phyloP scores from a whole-genome alignment of 352 stramenopile genomes.

The Globisporangium irregulare region DNA sequence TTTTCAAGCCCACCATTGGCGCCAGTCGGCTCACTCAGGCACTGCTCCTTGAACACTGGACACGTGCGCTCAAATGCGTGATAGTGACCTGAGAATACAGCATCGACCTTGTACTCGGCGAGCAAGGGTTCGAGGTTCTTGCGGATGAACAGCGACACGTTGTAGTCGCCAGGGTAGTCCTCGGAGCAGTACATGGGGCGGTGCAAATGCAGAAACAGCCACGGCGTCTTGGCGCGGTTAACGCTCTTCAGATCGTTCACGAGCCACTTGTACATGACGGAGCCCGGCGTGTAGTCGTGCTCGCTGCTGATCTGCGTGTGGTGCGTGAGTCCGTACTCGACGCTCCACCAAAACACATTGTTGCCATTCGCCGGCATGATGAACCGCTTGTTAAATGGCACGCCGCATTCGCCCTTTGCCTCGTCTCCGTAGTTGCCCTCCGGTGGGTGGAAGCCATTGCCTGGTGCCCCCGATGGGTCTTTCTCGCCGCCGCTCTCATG shows the following conservation, averaged over 20 bases:
- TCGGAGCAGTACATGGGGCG: slow-evolving; percentile 89
- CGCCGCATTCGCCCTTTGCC: slow-evolving; percentile 56
- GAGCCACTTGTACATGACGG: slow-evolving; percentile 87
- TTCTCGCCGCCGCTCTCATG: slow-evolving; percentile 45
- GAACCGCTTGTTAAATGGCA: slow-evolving; percentile 62
- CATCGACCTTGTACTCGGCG: slow-evolving; percentile 81
- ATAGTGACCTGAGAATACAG: slow-evolving; percentile 90
- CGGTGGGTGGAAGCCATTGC: not conserved
- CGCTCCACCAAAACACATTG: slow-evolving; percentile 87
- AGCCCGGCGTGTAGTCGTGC: slow-evolving; percentile 84
- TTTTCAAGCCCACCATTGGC: slow-evolving; percentile 15
- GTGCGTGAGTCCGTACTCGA: slow-evolving; percentile 85
- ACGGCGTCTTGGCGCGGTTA: slow-evolving; percentile 86
- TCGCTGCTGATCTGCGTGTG: slow-evolving; percentile 92
- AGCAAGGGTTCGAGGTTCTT: slow-evolving; percentile 90
- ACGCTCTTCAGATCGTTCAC: slow-evolving; percentile 78
- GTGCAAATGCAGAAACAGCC: slow-evolving; percentile 90
- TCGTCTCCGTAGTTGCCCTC: slow-evolving; percentile 66
- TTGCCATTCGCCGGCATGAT: slow-evolving; percentile 53
- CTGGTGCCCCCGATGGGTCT: slow-evolving; percentile 22
- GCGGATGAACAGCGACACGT: slow-evolving; percentile 74
- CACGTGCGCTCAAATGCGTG: slow-evolving; percentile 92
- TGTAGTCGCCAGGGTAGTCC: slow-evolving; percentile 50
- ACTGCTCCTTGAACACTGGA: slow-evolving; percentile 71
- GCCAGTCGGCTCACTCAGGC: slow-evolving; percentile 41